These are phyloP conservation scores for Eucalyptus viminalis DNA, from an alignment of 345 rosid species.

Conservation along the genomic window DNA sequence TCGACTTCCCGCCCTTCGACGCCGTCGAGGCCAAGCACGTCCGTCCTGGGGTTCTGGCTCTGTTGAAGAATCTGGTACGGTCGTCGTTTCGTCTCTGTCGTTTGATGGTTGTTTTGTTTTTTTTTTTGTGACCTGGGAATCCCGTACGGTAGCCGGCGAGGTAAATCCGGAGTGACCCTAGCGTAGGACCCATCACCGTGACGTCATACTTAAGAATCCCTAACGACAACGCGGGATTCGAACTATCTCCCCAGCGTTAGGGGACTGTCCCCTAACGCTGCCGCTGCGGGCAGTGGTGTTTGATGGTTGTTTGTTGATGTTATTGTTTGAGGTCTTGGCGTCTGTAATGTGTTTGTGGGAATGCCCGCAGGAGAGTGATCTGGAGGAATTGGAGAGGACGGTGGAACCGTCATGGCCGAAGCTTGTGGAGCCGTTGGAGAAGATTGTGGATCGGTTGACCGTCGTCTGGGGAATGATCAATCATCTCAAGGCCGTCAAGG, in stretches of 20 bases:
- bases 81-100: too few relatives aligned
- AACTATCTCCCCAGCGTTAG: too few relatives aligned
- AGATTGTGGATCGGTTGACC: conserved; percentile 46
- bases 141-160: too few relatives aligned
- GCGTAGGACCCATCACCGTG: too few relatives aligned
- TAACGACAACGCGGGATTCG: too few relatives aligned
- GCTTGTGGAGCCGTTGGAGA: conserved; percentile 91
- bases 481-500: conserved; percentile 87
- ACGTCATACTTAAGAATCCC: too few relatives aligned
- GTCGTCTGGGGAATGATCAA: conserved; percentile 74
- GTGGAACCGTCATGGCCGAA: conserved; percentile 85
- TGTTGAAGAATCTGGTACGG: conserved; percentile 54
- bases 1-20: conserved; percentile 71
- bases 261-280: too few relatives aligned
- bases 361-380: conserved; percentile 39
- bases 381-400: conserved; percentile 60
- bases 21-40: conserved; percentile 58
- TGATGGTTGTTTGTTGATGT: background rate
- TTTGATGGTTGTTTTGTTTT: too few relatives aligned
- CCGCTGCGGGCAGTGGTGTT: too few relatives aligned
- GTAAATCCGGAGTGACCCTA: too few relatives aligned
- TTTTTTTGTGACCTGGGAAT: too few relatives aligned
- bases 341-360: background rate
- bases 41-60: conserved; percentile 62
- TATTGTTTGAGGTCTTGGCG: background rate